Base-by-base conservation (phyloP, 208 protist species). In the Tritrichomonas musculus region DNA sequence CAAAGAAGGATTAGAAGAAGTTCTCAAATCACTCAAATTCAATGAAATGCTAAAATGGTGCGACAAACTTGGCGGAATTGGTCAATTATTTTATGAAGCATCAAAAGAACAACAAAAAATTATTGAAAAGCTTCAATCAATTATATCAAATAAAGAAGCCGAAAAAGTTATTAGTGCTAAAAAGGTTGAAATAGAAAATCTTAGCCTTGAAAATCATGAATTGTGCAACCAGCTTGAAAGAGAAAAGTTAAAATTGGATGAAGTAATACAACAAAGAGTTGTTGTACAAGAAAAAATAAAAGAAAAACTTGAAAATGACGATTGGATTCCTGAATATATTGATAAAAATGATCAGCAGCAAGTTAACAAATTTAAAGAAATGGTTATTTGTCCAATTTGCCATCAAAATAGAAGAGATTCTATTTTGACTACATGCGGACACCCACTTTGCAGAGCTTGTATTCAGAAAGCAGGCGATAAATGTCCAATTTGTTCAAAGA, bases 241-340 rank as follows among this genome's bases (percentile, higher is more conserved):
- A 33, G n/a, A 14, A 36, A 9, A 47, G 20, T 27, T 88, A 1
- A 47, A 88, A 57, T 50, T 88, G 4, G 47, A 88, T n/a, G 27
- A 14, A 11, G 47, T 49, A 2, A 39, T 53, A 9, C 47, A 88
- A 20, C 47, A 88, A n/a, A 53, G 57, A 14, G 25, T 57, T n/a
- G 47, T 49, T 8, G 25, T 53, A 9, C 47, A 88, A 20, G 77
- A 88, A n/a, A 53, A 88, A 14, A 33, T 57, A 14, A 0, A 30
- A 39, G 47, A 25, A 60, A 20, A 88, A 50, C 77, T 57, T n/a
- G 77, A 88, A 88, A 27, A 41, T 30, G 57, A 57, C 11, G 47
- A 60, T 33, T 88, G 47, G 47, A n/a, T 88, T 33, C 77, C 77
- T 39, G 47, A 88, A 57, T 88, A 33, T n/a, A 88, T 88, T 57